phyloP scores from a whole-genome alignment of 208 protist species.

The Crithidia fasciculata region DNA sequence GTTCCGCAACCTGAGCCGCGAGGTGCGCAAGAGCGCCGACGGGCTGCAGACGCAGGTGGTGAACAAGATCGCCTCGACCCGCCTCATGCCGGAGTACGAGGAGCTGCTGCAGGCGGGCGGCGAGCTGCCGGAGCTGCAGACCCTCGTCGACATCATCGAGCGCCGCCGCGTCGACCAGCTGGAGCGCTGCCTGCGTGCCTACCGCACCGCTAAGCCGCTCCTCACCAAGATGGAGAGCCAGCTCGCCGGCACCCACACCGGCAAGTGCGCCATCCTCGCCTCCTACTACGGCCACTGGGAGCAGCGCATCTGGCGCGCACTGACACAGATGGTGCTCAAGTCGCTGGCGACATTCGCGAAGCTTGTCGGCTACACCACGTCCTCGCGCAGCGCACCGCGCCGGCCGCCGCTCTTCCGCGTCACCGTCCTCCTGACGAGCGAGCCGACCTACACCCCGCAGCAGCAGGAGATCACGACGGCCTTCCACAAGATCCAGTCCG shows the following conservation, averaged over 20 bases:
- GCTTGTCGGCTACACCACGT: constrained; percentile 83
- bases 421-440: constrained; percentile 89
- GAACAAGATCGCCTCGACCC: constrained; percentile 87
- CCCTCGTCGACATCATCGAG: constrained; percentile 93
- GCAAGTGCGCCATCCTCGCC: constrained; percentile 86
- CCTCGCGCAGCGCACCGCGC: constrained; percentile 29
- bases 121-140: constrained; percentile 92
- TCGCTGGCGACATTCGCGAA: constrained; percentile 89
- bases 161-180: constrained; percentile 74
- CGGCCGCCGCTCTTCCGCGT: constrained; percentile 94
- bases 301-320: constrained; percentile 92
- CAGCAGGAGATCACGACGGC: constrained; percentile 93
- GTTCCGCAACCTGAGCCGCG: constrained; percentile 95
- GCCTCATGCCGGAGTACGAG: constrained; percentile 83
- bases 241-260: constrained; percentile 91
- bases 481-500: constrained; percentile 92
- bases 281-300: constrained; percentile 98
- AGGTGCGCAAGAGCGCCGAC: constrained; percentile 96
- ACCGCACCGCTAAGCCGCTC: constrained; percentile 94
- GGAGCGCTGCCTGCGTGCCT: constrained; percentile 91
- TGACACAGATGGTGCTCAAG: constrained; percentile 91
- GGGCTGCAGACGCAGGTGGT: constrained; percentile 94
- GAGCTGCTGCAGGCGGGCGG: constrained; percentile 79
- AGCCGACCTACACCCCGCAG: constrained; percentile 93
- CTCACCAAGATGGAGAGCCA: constrained; percentile 96